phyloP scores from a whole-genome alignment of 345 rosid species.

The Physaria fendleri region DNA sequence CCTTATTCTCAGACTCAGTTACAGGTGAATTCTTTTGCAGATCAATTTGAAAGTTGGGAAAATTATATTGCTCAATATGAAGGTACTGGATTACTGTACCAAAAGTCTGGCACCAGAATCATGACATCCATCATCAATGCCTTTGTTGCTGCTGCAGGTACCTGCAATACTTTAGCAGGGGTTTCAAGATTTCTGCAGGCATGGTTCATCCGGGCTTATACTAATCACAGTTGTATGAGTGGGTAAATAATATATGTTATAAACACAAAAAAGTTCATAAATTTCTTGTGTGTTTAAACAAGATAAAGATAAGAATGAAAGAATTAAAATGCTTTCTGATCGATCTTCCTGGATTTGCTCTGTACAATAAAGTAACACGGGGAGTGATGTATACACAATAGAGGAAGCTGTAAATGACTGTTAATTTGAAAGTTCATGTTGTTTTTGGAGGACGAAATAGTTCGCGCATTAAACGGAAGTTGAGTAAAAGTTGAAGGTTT shows the following conservation, averaged over 20 bases:
- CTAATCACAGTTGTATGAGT: not conserved
- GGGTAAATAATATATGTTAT: not conserved
- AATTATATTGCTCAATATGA: constrained; percentile 87
- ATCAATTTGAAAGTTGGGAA: constrained; percentile 91
- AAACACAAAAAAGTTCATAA: not conserved
- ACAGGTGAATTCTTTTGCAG: constrained; percentile 89
- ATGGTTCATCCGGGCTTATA: not conserved
- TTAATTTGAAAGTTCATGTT: too few species aligned
- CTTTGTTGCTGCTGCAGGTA: constrained; percentile 94
- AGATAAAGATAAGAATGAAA: constrained; percentile 63
- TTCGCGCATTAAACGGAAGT: too few species aligned
- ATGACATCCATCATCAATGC: constrained; percentile 64
- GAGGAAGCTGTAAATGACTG: constrained; percentile 99
- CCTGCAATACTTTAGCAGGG: constrained; percentile 97
- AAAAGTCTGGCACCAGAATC: constrained; percentile 88
- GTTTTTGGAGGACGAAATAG: too few species aligned
- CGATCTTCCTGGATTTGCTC: constrained; percentile 97
- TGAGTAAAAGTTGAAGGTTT: too few species aligned
- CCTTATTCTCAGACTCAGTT: constrained; percentile 37
- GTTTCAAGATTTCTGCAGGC: constrained; percentile 87
- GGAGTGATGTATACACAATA: constrained; percentile 91
- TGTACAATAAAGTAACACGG: constrained; percentile 86
- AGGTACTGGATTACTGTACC: constrained; percentile 93
- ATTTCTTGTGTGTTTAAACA: constrained; percentile 21
- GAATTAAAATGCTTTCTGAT: constrained; percentile 73